Evolutionary conservation across 2,329 filamentous ascomycete species (phyloP).

Genomic region (Dothistroma septosporum): DNA sequence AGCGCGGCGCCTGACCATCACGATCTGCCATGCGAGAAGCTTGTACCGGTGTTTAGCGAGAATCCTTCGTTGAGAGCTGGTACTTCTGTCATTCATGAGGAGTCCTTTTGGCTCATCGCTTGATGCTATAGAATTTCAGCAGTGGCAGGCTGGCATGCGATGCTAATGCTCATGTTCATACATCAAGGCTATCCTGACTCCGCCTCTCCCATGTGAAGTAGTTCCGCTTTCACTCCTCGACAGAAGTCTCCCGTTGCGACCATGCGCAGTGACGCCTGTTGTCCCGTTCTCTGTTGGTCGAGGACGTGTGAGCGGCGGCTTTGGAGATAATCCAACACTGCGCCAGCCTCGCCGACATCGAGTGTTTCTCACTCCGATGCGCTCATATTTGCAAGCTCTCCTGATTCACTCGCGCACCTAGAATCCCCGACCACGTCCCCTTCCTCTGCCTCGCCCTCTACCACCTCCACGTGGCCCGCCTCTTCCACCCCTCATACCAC

Average conservation of each 20-base stretch:
- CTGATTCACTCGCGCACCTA: not conserved
- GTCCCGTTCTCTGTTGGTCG: not conserved
- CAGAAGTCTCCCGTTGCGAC: not conserved
- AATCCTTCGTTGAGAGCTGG: too few species aligned
- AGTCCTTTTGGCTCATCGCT: too few species aligned
- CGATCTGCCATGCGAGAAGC: too few species aligned
- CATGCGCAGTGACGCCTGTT: not conserved
- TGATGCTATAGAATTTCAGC: not conserved
- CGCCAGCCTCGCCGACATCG: not conserved
- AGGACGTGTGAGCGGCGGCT: not conserved
- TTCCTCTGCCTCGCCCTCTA: slow-evolving; percentile 37
- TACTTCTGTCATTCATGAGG: too few species aligned
- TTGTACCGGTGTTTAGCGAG: too few species aligned
- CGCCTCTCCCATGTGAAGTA: not conserved
- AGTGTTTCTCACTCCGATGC: not conserved
- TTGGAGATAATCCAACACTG: not conserved
- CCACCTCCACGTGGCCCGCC: slow-evolving; percentile 44
- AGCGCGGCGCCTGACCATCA: too few species aligned
- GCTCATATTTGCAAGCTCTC: not conserved
- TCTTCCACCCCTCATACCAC: slow-evolving; percentile 45
- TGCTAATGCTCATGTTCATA: not conserved
- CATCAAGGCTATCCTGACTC: not conserved
- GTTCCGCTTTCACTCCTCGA: not conserved
- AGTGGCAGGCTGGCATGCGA: not conserved
- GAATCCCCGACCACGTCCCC: slow-evolving; percentile 30